Evolutionary conservation across 2,329 filamentous ascomycete genomes (phyloP), one percentile per base, ranked within the genome.

Genomic region (Sclerotinia glacialis): DNA sequence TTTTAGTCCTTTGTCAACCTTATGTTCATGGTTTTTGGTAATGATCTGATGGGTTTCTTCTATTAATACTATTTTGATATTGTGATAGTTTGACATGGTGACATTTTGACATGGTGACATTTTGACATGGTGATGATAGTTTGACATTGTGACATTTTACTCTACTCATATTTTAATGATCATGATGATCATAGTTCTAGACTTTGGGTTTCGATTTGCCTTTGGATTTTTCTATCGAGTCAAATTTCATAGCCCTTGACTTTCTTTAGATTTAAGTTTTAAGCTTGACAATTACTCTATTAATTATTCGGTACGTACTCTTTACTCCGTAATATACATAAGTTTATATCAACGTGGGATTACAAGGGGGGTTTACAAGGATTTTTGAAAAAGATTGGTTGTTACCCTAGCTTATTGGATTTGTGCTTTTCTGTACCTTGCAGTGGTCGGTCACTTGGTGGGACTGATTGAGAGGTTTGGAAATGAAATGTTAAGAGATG

Each of bases 141-240:
- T n/a, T n/a, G n/a, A n/a, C n/a, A n/a, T n/a, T n/a, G n/a, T n/a
- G n/a, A n/a, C n/a, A n/a, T n/a, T n/a, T n/a, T n/a, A n/a, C n/a
- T n/a, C n/a, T n/a, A n/a, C n/a, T n/a, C n/a, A n/a, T n/a, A n/a
- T n/a, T n/a, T 40, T 55, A n/a, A 40, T 56, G 34, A 42, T 42
- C n/a, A 18, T 42, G 53, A n/a, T 56, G n/a, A 56, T 56, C 53
- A 14, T 26, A 26, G 53, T 42, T 56, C 53, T 56, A 56, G 53
- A 56, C n/a, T 21, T 55, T 40, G n/a, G 14, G 18, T 55, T 40
- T 34, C 12, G 37, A 40, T 40, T 40, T 40, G 37, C 4, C 28
- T 40, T 55, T 9, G 11, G 21, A 55, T 40, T 37, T 55, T 49
- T 34, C 31, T 56, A 56, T 56, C 34, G 53, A 56, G 34, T 42